Evolutionary conservation across 176 grass and related monocot genomes (phyloP).

Genomic region (Eragrostis curvula): DNA sequence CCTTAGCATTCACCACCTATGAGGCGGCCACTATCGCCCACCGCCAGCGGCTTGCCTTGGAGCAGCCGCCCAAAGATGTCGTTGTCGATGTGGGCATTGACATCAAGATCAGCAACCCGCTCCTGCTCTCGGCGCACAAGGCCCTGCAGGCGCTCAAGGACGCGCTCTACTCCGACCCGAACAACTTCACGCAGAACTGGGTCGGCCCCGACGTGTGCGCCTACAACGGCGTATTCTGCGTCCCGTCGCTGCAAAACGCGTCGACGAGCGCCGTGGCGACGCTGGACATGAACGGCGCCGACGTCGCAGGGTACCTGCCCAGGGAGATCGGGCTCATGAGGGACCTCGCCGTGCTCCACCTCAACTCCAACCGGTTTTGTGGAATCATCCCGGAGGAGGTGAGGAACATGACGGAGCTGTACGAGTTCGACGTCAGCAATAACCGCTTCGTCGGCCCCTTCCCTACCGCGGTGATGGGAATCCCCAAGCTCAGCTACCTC

Average conservation of each 20-base stretch:
- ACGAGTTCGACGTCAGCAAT: conserved; percentile 58
- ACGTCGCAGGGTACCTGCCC: conserved; percentile 46
- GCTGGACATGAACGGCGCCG: conserved; percentile 47
- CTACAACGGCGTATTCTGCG: conserved; percentile 44
- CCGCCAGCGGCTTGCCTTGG: background rate
- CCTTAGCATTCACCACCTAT: background rate
- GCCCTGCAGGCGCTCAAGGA: conserved; percentile 20
- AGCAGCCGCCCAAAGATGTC: conserved; percentile 4
- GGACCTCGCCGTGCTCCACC: conserved; percentile 52
- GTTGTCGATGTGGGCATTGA: conserved; percentile 18
- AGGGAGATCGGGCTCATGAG: conserved; percentile 42
- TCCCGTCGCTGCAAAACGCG: background rate
- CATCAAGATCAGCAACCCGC: conserved; percentile 39
- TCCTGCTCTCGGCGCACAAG: background rate
- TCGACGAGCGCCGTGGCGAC: conserved; percentile 31
- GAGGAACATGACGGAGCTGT: conserved; percentile 20
- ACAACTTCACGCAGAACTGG: conserved; percentile 48
- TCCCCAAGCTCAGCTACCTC: conserved; percentile 47
- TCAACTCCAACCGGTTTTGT: conserved; percentile 58
- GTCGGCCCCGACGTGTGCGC: conserved; percentile 40
- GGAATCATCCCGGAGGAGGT: conserved; percentile 50
- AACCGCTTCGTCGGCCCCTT: conserved; percentile 49
- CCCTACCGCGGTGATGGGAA: conserved; percentile 7
- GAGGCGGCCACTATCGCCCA: background rate
- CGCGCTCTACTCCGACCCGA: conserved; percentile 23